Evolutionary conservation across 768 basidiomycete species (phyloP), one percentile per base, ranked within the genome.

Genomic region (Psilocybe cubensis): DNA sequence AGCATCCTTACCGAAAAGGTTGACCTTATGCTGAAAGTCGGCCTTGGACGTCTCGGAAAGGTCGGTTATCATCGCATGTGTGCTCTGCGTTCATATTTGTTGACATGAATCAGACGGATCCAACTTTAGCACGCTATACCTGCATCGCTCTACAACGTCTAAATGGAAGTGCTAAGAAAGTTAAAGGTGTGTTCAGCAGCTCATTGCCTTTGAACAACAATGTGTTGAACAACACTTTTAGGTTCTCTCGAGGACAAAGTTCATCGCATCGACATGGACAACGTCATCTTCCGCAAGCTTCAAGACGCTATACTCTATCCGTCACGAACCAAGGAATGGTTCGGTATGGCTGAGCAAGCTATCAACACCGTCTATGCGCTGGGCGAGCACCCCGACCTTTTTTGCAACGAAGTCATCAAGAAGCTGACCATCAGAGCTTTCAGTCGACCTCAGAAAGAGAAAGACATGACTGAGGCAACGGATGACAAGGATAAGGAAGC

Each of bases 351-450:
- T 0, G 97, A 99, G 70, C 96, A 99, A 71, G 92, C 88, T 8
- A 88, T 99, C 73, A 98, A 99, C 70, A 94, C 96, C 1, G 89
- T 97, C 49, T 99, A 98, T 64, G 87, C 91, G 0, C 83, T 99
- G 2, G 96, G 92, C 18, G 94, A 98, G 65, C 94, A 94, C 60
- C 97, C 96, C 0, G 96, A 97, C 68, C 69, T 81, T 1, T 77
- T 98, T 29, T 96, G 94, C 71, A 82, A 87, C 54, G 80, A 80
- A 1, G 78, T 98, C 50, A 88, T 98, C 70, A 92, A 87, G 74
- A 86, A 87, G 59, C 79, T 98, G n/a, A 89, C 94, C 1, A 63
- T 70, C 3, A 77, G 85, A 48, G 92, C 88, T 0, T 98, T 98
- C 66, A 72, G 70, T 69, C 65, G 68, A 18, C 72, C 66, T 38